Evolutionary conservation across 768 basidiomycete genomes (phyloP).

Genomic region (Tremella mesenterica): DNA sequence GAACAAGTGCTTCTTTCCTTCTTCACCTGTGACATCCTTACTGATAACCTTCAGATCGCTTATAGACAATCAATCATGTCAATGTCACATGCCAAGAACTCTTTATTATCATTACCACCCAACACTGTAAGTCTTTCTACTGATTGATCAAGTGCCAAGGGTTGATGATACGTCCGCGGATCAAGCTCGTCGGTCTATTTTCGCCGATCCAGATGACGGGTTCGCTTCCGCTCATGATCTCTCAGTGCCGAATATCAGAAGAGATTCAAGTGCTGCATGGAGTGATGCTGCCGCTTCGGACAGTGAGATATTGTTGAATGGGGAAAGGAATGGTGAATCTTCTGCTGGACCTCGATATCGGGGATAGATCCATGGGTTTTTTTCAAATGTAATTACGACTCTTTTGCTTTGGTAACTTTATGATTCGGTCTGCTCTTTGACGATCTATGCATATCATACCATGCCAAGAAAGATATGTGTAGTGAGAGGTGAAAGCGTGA

Average conservation of each 20-base stretch:
- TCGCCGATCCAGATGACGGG: conserved; percentile 16
- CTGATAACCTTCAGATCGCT: conserved; percentile 23
- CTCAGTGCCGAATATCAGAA: conserved; percentile 24
- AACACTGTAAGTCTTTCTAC: conserved; percentile 23
- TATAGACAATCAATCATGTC: conserved; percentile 43
- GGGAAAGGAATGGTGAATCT: background rate
- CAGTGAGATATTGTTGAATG: conserved; percentile 28
- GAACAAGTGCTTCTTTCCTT: conserved; percentile 52
- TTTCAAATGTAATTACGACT: too few relatives aligned
- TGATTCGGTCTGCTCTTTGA: too few relatives aligned
- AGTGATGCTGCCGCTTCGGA: conserved; percentile 22
- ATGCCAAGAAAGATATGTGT: too few relatives aligned
- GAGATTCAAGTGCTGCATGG: conserved; percentile 20
- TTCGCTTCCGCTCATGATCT: conserved; percentile 7
- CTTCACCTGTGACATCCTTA: background rate
- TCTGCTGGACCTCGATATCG: background rate
- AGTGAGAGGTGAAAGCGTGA: too few relatives aligned
- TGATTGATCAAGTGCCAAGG: background rate
- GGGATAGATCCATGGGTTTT: background rate
- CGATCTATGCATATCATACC: too few relatives aligned
- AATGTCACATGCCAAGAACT: conserved; percentile 38
- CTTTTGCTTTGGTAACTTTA: too few relatives aligned
- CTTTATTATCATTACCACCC: conserved; percentile 24
- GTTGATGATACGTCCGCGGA: conserved; percentile 11
- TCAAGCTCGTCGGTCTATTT: conserved; percentile 21